Conservation (phyloP, 305 asterid genomes). For the Fraxinus sp. region DNA sequence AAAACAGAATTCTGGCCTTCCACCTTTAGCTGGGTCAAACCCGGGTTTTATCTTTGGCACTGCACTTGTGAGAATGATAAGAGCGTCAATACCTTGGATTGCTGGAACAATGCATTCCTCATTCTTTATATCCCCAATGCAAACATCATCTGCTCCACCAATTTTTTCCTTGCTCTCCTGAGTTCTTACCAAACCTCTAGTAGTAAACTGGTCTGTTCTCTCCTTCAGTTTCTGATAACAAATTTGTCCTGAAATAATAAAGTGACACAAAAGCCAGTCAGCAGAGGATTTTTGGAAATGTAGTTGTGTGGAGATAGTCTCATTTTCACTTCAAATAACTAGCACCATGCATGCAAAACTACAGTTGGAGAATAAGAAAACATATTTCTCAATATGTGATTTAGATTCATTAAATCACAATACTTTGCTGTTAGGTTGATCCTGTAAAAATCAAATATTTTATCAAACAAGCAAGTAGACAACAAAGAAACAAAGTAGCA, state of each 20-base stretch:
- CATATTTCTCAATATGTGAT: background rate
- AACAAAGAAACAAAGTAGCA: background rate
- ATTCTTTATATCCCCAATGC: slow-evolving; percentile 68
- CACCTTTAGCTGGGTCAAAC: slow-evolving; percentile 75
- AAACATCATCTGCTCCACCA: slow-evolving; percentile 79
- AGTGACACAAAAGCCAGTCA: background rate
- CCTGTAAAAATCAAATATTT: background rate
- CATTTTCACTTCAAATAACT: background rate
- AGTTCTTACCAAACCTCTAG: slow-evolving; percentile 77
- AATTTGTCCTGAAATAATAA: slow-evolving; percentile 60
- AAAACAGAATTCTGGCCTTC: slow-evolving; percentile 78
- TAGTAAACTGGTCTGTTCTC: slow-evolving; percentile 48
- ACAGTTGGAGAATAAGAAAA: background rate
- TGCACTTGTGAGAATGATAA: slow-evolving; percentile 84
- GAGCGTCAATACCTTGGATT: slow-evolving; percentile 70
- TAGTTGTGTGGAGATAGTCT: background rate
- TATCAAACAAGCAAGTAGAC: background rate
- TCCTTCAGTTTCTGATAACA: slow-evolving; percentile 86
- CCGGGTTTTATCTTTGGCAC: slow-evolving; percentile 91
- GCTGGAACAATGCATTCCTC: slow-evolving; percentile 59
- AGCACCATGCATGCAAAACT: background rate
- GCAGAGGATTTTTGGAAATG: background rate
- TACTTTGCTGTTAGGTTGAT: background rate
- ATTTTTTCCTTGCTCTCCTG: slow-evolving; percentile 83
- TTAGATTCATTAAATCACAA: background rate